Evolutionary conservation across 2,329 filamentous ascomycete genomes (phyloP).

Genomic region (Pseudogymnoascus sp.): DNA sequence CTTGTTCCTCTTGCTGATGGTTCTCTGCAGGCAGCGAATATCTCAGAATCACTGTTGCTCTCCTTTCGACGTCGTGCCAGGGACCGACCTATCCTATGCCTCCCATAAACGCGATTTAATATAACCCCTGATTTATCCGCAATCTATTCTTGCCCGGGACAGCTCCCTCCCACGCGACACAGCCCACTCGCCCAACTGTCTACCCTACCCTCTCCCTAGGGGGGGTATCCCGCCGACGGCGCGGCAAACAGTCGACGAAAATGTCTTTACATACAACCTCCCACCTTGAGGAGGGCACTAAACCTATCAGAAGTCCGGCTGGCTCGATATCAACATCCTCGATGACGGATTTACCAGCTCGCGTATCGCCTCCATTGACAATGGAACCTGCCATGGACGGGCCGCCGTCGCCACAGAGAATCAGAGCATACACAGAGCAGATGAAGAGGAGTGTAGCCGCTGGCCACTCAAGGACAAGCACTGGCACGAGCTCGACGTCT

Average conservation of each 20-base stretch:
- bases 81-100: neutral
- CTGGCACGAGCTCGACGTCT: constrained; percentile 48
- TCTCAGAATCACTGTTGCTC: neutral
- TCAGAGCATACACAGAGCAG: constrained; percentile 51
- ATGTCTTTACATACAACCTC: neutral
- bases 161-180: constrained; percentile 6
- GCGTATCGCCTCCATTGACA: constrained; percentile 31
- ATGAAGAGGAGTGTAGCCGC: constrained; percentile 45
- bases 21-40: constrained; percentile 1
- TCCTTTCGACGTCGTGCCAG: neutral
- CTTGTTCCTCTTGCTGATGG: neutral
- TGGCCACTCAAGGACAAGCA: constrained; percentile 37
- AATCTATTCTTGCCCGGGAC: constrained; percentile 3
- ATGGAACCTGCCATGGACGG: constrained; percentile 52
- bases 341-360: neutral
- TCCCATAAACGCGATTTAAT: neutral
- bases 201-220: neutral
- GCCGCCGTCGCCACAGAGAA: constrained; percentile 51
- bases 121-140: neutral
- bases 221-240: neutral
- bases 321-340: neutral
- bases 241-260: neutral
- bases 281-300: neutral
- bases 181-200: neutral
- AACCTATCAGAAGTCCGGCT: neutral